phyloP scores from a whole-genome alignment of 768 basidiomycete species.

The Auriscalpium orientale region DNA sequence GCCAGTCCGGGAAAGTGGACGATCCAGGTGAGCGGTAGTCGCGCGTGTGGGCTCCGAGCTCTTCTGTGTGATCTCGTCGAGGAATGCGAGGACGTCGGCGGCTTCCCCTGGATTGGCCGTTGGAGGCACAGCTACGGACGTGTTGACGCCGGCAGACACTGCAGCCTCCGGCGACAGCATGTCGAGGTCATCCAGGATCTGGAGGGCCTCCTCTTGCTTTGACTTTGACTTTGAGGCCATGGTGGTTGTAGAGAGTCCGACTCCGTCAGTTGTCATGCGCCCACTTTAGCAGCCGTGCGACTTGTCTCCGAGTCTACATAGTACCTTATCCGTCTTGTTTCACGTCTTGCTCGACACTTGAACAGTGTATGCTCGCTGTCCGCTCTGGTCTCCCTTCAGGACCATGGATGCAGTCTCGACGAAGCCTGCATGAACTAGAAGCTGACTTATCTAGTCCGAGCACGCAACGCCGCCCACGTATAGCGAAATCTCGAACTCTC shows the following conservation, averaged over 20 bases:
- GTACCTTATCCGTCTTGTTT: too few species aligned
- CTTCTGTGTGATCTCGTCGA: constrained; percentile 93
- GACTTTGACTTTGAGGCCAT: constrained; percentile 53
- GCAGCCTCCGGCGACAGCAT: constrained; percentile 39
- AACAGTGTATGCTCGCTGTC: too few species aligned
- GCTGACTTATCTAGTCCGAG: too few species aligned
- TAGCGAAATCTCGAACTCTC: too few species aligned
- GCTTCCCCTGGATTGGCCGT: constrained; percentile 51
- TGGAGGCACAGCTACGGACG: constrained; percentile 14
- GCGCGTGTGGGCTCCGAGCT: constrained; percentile 69
- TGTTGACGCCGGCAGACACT: constrained; percentile 11
- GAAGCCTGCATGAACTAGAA: too few species aligned
- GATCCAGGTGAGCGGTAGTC: constrained; percentile 46
- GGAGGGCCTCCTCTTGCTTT: constrained; percentile 83
- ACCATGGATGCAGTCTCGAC: too few species aligned
- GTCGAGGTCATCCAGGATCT: constrained; percentile 92
- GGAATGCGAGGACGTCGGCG: constrained; percentile 83
- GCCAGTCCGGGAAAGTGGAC: constrained; percentile 55
- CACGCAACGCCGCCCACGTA: too few species aligned
- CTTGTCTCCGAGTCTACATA: too few species aligned
- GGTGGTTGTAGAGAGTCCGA: not conserved
- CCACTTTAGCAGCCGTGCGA: too few species aligned
- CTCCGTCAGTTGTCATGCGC: too few species aligned
- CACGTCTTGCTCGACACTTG: too few species aligned
- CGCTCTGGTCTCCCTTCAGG: too few species aligned